Base-by-base conservation (phyloP, 192 early-diverging fungal genomes). In the Umbelopsis sp. region DNA sequence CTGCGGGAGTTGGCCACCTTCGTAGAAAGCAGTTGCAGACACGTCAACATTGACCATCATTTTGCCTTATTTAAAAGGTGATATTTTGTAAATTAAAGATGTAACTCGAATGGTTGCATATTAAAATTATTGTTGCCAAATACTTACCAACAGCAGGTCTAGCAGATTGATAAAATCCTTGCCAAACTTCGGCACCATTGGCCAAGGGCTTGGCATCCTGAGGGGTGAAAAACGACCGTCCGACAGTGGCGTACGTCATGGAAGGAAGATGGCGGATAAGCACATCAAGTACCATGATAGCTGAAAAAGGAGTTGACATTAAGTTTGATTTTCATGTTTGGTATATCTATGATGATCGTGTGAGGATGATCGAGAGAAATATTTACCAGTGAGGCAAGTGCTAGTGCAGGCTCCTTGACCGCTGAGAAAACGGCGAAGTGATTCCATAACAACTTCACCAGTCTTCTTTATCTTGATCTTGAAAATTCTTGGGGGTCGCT, bases 201-300 rank as follows among this genome's bases (percentile, higher is more conserved):
- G 74, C 79, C 0, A 87, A 83, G 35, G 66, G 61, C 46, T 49
- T 58, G 2, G 78, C 73, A 67, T 83, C 84, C 13, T 86, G 81
- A n/a, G 91, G 87, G 1, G 94, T 97, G 73, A 92, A 97, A 82
- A 98, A 97, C 35, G 94, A 97, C 1, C 95, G 86, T 13, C 92
- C 90, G 61, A 95, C 91, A 27, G 89, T 93, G 16, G 87, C 83
- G 75, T 93, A 93, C 33, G 83, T 76, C 64, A 90, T 77, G n/a
- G 93, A 89, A n/a, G 95, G 90, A 0, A 89, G 75, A 50, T 97
- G 93, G 20, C 93, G 87, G 53, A 98, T 88, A 0, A 95, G 82
- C 11, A 96, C 84, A 64, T 98, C 97, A 10, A 93, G 72, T 0
- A 88, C 89, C 75, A 82, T 90, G 20, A 93, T 84, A 22, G 83